These are phyloP conservation scores for Stereum hirsutum DNA, from an alignment of 1,284 basidiomycete genomes.

Conservation along the genomic window DNA sequence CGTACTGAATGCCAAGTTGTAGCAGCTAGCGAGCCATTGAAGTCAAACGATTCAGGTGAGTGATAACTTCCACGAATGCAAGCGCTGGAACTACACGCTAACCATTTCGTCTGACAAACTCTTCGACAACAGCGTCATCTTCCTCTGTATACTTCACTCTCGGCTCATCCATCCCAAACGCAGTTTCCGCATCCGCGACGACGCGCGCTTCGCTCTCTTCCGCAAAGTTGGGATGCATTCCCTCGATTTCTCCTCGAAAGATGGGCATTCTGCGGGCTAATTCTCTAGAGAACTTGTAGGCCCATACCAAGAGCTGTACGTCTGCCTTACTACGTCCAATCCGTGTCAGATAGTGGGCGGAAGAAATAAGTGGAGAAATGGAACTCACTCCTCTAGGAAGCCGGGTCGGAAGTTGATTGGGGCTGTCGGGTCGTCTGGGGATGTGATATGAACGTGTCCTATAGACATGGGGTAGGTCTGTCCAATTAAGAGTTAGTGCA, in stretches of 20 bases:
- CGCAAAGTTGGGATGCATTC: conserved; percentile 21
- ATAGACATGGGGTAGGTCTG: background rate
- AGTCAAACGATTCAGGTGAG: background rate
- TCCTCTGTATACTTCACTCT: conserved; percentile 42
- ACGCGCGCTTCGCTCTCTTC: conserved; percentile 33
- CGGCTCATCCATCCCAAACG: conserved; percentile 24
- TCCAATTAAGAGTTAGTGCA: background rate
- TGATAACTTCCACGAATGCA: no score
- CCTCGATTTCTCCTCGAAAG: conserved; percentile 24
- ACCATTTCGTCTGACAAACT: conserved; percentile 26
- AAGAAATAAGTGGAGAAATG: background rate
- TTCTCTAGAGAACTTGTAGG: conserved; percentile 26
- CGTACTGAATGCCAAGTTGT: conserved; percentile 47
- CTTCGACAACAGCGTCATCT: conserved; percentile 42
- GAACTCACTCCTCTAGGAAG: conserved; percentile 5
- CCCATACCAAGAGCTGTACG: conserved; percentile 27
- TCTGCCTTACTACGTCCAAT: conserved; percentile 32
- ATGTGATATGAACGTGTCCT: conserved; percentile 2
- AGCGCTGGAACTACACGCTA: conserved; percentile 4
- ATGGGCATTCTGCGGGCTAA: conserved; percentile 23
- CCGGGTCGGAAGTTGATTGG: conserved; percentile 1
- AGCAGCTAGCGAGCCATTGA: conserved; percentile 3
- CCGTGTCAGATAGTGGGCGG: background rate
- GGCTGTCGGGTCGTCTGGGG: background rate
- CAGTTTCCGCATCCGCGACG: conserved; percentile 14